Evolutionary conservation across 371 early-diverging fungal species (phyloP).

Genomic region (Haplosporangium sp.): DNA sequence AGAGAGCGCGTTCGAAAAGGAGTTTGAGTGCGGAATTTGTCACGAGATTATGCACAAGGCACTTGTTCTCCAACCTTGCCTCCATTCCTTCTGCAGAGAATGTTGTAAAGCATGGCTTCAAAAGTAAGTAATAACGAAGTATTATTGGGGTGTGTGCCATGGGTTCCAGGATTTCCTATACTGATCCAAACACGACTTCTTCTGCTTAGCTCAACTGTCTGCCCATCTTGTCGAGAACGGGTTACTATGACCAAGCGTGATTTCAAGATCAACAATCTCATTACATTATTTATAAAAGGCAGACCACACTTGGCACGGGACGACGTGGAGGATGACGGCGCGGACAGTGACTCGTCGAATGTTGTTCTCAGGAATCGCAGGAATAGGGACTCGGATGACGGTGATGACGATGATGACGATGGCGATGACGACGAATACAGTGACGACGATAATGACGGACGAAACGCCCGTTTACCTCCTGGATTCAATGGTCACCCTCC

Average conservation of each 20-base stretch:
- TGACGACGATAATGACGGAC: conserved; percentile 4
- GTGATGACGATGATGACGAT: conserved; percentile 11
- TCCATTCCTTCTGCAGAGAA: conserved; percentile 45
- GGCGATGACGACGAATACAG: conserved; percentile 26
- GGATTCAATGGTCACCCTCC: conserved; percentile 9
- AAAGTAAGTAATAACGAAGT: conserved; percentile 12
- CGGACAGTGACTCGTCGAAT: conserved; percentile 36
- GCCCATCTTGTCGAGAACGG: conserved; percentile 35
- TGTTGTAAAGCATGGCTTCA: conserved; percentile 45
- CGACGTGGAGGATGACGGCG: conserved; percentile 38
- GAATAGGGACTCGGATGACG: neutral
- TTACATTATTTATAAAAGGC: conserved; percentile 27
- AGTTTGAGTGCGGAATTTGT: conserved; percentile 50
- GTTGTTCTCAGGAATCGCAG: conserved; percentile 11
- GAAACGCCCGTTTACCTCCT: neutral
- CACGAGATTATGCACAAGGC: conserved; percentile 50
- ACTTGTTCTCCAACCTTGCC: conserved; percentile 42
- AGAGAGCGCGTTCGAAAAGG: conserved; percentile 41
- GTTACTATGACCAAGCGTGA: conserved; percentile 40
- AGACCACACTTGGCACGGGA: conserved; percentile 45
- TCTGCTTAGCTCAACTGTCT: conserved; percentile 14
- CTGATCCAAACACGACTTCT: neutral
- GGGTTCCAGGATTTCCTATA: neutral
- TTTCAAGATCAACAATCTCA: conserved; percentile 46
- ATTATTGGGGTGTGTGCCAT: neutral